Base-by-base conservation (phyloP, 495 filamentous ascomycete genomes). In the Hypoxylon trugodes region DNA sequence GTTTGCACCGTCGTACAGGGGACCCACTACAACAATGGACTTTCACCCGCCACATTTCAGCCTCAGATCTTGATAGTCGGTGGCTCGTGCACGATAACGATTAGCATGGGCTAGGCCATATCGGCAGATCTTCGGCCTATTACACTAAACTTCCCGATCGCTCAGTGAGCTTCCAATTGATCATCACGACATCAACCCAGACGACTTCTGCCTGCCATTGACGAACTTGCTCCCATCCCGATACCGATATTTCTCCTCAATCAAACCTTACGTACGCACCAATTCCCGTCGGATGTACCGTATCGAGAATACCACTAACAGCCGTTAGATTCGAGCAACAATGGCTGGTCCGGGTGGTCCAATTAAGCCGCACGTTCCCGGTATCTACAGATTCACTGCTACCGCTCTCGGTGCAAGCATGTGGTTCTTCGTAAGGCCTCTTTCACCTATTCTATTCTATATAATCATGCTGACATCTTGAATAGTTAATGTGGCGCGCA, bases 361-460 rank as follows among this genome's bases (percentile, higher is more conserved):
- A 21, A 61, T 62, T 8, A 63, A 48, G 68, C 88, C 90, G 73
- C 88, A 88, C 54, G 82, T 81, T 32, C 87, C 90, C 50, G 87
- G 86, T 49, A 70, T 96, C 69, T 96, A 98, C 78, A 84, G 91
- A 70, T 89, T 90, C 73, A 81, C 87, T 36, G 95, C 90, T 37
- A 97, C 91, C 22, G 89, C 86, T 49, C 79, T 99, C 45, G 91
- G 92, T 59, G 95, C 95, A 16, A 90, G 88, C 79, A 99, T 98
- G 96, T 99, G 95, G 95, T 98, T 98, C 80, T 98, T 93, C 76
- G 95, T 98, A 84, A 69, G 90, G 70, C 40, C 18, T 47, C 42
- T 5, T 18, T 13, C 1, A 19, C 19, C 9, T 6, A 24, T 28
- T n/a, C 26, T 28, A 3, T 0, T 12, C 9, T 2, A 3, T 37